Conservation (phyloP, 148 eudicot genomes). For the Arbutus unedo region DNA sequence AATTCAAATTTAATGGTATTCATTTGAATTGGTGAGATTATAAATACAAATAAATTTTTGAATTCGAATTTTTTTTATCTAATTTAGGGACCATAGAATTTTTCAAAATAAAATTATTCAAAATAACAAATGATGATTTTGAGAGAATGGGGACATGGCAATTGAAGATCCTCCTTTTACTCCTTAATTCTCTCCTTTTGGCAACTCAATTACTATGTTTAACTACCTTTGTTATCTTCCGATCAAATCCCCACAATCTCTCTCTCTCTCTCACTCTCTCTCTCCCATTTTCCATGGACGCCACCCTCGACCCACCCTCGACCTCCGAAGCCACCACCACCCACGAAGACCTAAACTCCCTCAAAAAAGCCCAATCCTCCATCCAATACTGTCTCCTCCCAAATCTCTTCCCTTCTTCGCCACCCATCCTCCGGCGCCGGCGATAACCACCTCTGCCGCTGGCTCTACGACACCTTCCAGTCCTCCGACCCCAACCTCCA, state of each 20-base stretch:
- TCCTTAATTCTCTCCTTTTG: neutral
- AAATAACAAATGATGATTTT: too few species aligned
- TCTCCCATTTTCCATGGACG: constrained; percentile 6
- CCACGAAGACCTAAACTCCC: constrained; percentile 33
- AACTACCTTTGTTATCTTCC: too few species aligned
- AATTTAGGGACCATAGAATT: too few species aligned
- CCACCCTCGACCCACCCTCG: neutral
- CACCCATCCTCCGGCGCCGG: constrained; percentile 74
- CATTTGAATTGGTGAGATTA: too few species aligned
- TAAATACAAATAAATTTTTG: too few species aligned
- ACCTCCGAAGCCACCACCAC: constrained; percentile 13
- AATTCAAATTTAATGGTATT: too few species aligned
- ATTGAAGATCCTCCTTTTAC: neutral
- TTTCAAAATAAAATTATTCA: too few species aligned
- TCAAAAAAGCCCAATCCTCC: constrained; percentile 44
- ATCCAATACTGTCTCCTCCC: constrained; percentile 17
- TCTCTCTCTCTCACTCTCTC: neutral
- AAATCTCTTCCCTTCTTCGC: constrained; percentile 48
- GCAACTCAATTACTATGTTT: too few species aligned
- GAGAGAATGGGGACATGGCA: neutral
- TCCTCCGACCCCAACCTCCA: constrained; percentile 60
- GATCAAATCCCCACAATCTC: neutral
- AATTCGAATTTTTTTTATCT: too few species aligned
- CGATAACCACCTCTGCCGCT: constrained; percentile 73
- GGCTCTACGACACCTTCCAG: constrained; percentile 94